These are phyloP conservation scores for Elongisporangium undulatum DNA, from an alignment of 352 stramenopile species.

Conservation along the genomic window DNA sequence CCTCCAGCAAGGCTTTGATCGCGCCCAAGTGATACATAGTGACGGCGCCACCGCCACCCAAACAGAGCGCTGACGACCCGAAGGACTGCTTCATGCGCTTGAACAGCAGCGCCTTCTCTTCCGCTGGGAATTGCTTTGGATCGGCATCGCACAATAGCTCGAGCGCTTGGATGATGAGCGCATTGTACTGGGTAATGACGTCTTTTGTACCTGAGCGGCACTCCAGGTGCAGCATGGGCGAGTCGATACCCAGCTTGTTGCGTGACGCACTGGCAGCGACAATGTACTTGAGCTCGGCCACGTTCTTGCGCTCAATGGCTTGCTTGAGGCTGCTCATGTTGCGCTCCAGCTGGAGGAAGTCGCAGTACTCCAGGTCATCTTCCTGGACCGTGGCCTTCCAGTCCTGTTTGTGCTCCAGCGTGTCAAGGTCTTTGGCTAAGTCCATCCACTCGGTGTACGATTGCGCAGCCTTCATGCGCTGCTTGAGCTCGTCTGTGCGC, in stretches of 20 bases:
- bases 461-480: conserved; percentile 55
- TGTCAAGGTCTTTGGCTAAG: conserved; percentile 56
- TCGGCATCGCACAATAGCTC: conserved; percentile 27
- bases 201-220: conserved; percentile 60
- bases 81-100: conserved; percentile 72
- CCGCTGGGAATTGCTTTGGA: conserved; percentile 24
- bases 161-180: conserved; percentile 35
- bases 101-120: conserved; percentile 54
- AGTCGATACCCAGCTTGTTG: conserved; percentile 57
- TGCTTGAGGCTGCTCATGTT: conserved; percentile 35
- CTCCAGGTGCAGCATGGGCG: conserved; percentile 43
- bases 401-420: conserved; percentile 53
- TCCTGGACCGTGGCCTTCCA: conserved; percentile 44
- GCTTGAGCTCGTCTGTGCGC: conserved; percentile 42
- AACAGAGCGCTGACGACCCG: conserved; percentile 87
- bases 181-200: conserved; percentile 49
- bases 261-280: conserved; percentile 56
- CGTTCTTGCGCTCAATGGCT: conserved; percentile 23
- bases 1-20: conserved; percentile 86
- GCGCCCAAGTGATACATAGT: conserved; percentile 95
- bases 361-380: conserved; percentile 52
- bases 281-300: conserved; percentile 55
- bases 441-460: conserved; percentile 54
- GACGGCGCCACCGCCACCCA: conserved; percentile 89
- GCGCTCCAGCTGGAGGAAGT: conserved; percentile 45